Percentiles rank a stretch among this genome's conserved stretches.
Conservation (phyloP, 495 filamentous ascomycete genomes). For the Podospora pseudocomata region DNA sequence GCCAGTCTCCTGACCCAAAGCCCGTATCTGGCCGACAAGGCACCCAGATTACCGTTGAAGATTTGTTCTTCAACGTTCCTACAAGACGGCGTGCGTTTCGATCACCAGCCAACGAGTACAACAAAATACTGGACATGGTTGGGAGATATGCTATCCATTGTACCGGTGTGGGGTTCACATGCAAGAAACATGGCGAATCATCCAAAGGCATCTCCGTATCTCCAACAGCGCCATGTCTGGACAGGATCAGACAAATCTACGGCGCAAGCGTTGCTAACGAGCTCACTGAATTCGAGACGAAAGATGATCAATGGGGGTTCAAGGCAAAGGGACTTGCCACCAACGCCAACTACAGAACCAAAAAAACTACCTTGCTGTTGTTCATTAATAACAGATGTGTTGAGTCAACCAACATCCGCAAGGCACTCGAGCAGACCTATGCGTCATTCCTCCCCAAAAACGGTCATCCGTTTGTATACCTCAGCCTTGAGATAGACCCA, state of each 20-base stretch:
- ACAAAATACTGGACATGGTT: constrained; percentile 94
- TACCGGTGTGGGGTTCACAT: constrained; percentile 83
- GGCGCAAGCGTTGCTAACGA: constrained; percentile 85
- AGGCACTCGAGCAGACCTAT: constrained; percentile 89
- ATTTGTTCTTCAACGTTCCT: constrained; percentile 95
- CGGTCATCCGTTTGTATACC: constrained; percentile 90
- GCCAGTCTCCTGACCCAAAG: constrained; percentile 83
- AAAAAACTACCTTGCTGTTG: constrained; percentile 80
- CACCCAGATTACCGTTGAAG: constrained; percentile 96
- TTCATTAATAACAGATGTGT: constrained; percentile 99
- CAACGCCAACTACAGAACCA: constrained; percentile 94
- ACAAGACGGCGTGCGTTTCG: constrained; percentile 86
- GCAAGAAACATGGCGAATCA: constrained; percentile 92
- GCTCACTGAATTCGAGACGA: constrained; percentile 69
- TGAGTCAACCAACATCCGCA: constrained; percentile 84
- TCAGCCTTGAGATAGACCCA: constrained; percentile 91
- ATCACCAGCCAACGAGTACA: constrained; percentile 90
- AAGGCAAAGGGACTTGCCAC: constrained; percentile 76
- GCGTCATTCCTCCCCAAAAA: constrained; percentile 87
- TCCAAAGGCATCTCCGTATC: constrained; percentile 73
- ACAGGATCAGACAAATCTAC: constrained; percentile 88
- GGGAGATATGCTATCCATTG: constrained; percentile 96
- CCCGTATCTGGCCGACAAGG: constrained; percentile 86
- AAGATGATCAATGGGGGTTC: constrained; percentile 78
- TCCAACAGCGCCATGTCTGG: constrained; percentile 62